Base-by-base conservation (phyloP, 257 asterid species). In the Echites panduratus region DNA sequence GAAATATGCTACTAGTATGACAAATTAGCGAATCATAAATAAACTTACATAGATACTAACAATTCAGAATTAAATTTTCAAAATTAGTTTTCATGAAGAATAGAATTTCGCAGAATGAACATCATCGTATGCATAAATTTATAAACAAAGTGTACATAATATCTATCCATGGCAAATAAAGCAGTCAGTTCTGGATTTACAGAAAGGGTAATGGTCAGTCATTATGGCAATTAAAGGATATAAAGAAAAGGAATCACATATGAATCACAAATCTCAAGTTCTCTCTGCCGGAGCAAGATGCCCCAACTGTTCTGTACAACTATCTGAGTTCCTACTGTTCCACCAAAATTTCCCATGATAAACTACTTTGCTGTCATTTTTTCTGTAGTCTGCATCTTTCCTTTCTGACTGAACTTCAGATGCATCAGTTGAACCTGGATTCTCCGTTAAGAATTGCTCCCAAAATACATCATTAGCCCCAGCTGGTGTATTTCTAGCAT, bases 381-480 rank as follows among this genome's bases (percentile, higher is more conserved):
- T 85, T 83, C 86, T 86, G 76, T 75, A 85, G 4, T 62, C 81
- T 1, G 53, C 73, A 58, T 79, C 89, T 79, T 75, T 82, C 78
- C 80, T 80, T 64, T 82, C 92, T 0, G 84, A 67, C 57, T 78
- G 88, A 70, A 76, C 78, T 69, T 88, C 92, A 11, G 89, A 68
- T 1, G 86, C 81, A 76, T 80, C 85, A 56, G 79, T 82, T 27
- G 89, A 83, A 71, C 93, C 97, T 16, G 98, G 97, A 83, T 87
- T 94, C 79, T 94, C 99, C 0, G 97, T 90, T 72, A 94, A 89
- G 82, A 94, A 94, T 68, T 94, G 98, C 71, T 92, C 96, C 99
- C 99, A 94, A 32, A 94, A 94, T 40, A 86, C 87, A 83, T 94
- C 98, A 82, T 94, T 94, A 64, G 74, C 93, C 70, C 97, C 96